Conservation (phyloP, 495 filamentous ascomycete species). For the Penicillium cinerascens region DNA sequence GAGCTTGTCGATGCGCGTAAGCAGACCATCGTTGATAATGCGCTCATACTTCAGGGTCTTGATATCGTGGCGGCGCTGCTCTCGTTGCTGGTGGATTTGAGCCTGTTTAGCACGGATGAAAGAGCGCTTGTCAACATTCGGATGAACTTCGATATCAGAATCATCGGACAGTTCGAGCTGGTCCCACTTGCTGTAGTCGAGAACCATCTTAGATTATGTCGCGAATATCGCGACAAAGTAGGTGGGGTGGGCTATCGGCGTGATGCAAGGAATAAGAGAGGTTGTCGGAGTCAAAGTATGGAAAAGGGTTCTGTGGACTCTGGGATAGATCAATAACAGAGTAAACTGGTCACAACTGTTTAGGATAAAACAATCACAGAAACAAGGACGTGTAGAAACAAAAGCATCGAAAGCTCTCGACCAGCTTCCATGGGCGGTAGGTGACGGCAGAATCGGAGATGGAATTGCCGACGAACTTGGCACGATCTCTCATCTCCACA, state of each 20-base stretch:
- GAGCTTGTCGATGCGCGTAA: conserved; percentile 75
- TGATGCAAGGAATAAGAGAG: conserved; percentile 6
- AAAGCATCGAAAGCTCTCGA: conserved; percentile 37
- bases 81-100: conserved; percentile 88
- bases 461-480: conserved; percentile 17
- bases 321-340: background rate
- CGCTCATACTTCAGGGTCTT: conserved; percentile 89
- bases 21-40: conserved; percentile 85
- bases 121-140: conserved; percentile 97
- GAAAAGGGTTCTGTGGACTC: background rate
- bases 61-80: conserved; percentile 81
- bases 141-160: conserved; percentile 96
- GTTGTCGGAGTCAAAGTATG: background rate
- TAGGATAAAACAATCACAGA: background rate
- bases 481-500: conserved; percentile 19
- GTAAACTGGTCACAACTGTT: background rate
- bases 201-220: conserved; percentile 60
- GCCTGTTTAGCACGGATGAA: conserved; percentile 98
- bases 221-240: conserved; percentile 2
- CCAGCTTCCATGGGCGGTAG: conserved; percentile 37
- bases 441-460: conserved; percentile 27
- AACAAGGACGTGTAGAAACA: conserved; percentile 1
- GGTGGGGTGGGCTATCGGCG: conserved; percentile 24
- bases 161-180: conserved; percentile 94
- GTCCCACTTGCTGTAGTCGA: conserved; percentile 98